Evolutionary conservation across 805 yeast species (phyloP), one percentile per base, ranked within the genome.

Genomic region (Candida dajiaensis): DNA sequence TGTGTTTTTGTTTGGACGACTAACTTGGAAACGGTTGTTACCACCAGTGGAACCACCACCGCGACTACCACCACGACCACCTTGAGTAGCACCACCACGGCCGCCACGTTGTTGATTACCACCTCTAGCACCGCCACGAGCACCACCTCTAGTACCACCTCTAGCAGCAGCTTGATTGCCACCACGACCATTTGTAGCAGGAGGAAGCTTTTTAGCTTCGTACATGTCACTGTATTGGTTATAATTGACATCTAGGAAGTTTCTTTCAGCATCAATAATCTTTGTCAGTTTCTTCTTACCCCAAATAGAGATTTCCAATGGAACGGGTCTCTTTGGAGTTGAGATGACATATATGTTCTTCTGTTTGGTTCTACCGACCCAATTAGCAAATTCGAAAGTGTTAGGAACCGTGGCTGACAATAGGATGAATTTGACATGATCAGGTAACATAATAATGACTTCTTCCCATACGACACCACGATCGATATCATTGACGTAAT

Each of bases 401-500:
- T 94, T 94, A n/a, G 99, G 99, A 8, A 94, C 98, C 0, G 99
- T 94, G 5, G 99, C 99, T 12, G 97, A 88, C 36, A 94, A 72
- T 37, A 94, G 70, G 51, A 94, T 89, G 57, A 87, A 85, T 60
- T 92, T 92, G 48, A 94, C 94, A 62, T 94, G 97, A 53, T 90
- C 97, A 0, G 99, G 99, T 29, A 94, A 71, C 96, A 94, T 89
- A 56, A 94, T 94, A 50, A 94, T 94, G 20, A 94, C 97, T 67
- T 94, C 99, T 69, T 94, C 99, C 99, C 99, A 94, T 4, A 94
- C 99, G 13, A 94, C 99, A 60, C 99, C 99, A 65, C 99, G 81
- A 58, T 89, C 96, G 48, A 88, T 83, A 68, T 94, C 99, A 64
- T 94, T 94, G 51, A 94, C 97, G 62, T 94, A 94, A 67, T 94